Evolutionary conservation across 305 asterid species (phyloP).

Genomic region (Ilex paraguariensis): DNA sequence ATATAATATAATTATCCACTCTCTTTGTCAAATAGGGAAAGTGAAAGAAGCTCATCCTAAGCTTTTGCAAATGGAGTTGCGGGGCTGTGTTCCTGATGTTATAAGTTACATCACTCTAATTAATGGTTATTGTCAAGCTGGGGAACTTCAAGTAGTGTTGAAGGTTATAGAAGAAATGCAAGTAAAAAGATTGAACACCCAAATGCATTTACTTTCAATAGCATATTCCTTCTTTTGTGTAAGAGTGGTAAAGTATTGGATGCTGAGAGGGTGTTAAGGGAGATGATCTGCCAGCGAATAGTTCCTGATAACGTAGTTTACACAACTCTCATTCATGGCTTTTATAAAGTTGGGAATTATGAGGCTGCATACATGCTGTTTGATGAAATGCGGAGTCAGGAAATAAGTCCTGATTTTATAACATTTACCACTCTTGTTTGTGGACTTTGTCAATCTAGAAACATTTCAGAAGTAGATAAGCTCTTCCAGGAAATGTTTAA

Average conservation of each 20-base stretch:
- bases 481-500: constrained; percentile 63
- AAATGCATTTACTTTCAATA: constrained; percentile 66
- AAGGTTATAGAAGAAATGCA: constrained; percentile 57
- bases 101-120: constrained; percentile 80
- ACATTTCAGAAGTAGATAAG: constrained; percentile 61
- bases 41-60: constrained; percentile 73
- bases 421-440: constrained; percentile 71
- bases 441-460: constrained; percentile 64
- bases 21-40: constrained; percentile 61
- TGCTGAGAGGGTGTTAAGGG: constrained; percentile 69
- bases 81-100: constrained; percentile 73
- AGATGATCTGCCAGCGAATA: constrained; percentile 65
- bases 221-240: constrained; percentile 62
- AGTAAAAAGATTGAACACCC: constrained; percentile 65
- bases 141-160: constrained; percentile 47
- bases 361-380: constrained; percentile 54
- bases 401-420: constrained; percentile 55
- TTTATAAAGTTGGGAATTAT: constrained; percentile 55
- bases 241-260: constrained; percentile 54
- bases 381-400: constrained; percentile 60
- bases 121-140: constrained; percentile 64
- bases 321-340: constrained; percentile 84
- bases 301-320: constrained; percentile 74
- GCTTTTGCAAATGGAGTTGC: constrained; percentile 61
- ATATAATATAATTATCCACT: constrained; percentile 61